Conservation (phyloP, 768 basidiomycete species). For the Omphalotus guepiniiformis region DNA sequence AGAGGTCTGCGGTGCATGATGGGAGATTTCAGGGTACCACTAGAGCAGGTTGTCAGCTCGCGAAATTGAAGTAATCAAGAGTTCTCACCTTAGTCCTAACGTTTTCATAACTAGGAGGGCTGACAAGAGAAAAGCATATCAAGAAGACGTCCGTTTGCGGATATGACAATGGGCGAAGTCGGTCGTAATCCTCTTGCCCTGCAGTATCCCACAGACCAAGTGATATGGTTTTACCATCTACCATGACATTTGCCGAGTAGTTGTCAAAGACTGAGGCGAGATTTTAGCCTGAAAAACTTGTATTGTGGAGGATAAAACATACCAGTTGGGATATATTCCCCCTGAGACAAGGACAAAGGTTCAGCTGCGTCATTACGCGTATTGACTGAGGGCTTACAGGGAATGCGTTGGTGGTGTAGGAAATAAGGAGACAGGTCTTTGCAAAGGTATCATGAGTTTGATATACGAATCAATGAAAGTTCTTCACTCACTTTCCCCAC, state of each 20-base stretch:
- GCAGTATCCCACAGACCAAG: slow-evolving; percentile 99
- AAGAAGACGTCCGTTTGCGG: slow-evolving; percentile 99
- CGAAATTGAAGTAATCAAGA: background rate
- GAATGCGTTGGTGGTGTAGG: slow-evolving; percentile 98
- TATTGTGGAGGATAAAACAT: slow-evolving; percentile 18
- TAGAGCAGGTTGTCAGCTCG: slow-evolving; percentile 27
- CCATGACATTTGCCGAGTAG: slow-evolving; percentile 98
- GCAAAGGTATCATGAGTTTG: slow-evolving; percentile 1
- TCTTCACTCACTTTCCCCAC: slow-evolving; percentile 80
- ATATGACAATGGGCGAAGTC: slow-evolving; percentile 95
- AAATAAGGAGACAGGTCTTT: slow-evolving; percentile 97
- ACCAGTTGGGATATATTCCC: slow-evolving; percentile 97
- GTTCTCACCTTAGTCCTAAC: slow-evolving; percentile 87
- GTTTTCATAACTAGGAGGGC: slow-evolving; percentile 98
- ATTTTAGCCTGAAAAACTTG: slow-evolving; percentile 10
- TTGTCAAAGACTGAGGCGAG: slow-evolving; percentile 86
- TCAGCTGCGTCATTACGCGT: slow-evolving; percentile 9
- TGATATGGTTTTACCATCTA: slow-evolving; percentile 97
- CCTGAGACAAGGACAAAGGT: slow-evolving; percentile 42
- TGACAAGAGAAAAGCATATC: slow-evolving; percentile 98
- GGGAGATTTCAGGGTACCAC: slow-evolving; percentile 97
- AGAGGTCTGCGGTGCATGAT: slow-evolving; percentile 93
- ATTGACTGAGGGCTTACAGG: slow-evolving; percentile 53
- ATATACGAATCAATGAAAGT: background rate
- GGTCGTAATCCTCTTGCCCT: slow-evolving; percentile 98